Evolutionary conservation across 1,284 basidiomycete genomes (phyloP), one percentile per base, ranked within the genome.

Genomic region (Cryptococcus amylolentus): DNA sequence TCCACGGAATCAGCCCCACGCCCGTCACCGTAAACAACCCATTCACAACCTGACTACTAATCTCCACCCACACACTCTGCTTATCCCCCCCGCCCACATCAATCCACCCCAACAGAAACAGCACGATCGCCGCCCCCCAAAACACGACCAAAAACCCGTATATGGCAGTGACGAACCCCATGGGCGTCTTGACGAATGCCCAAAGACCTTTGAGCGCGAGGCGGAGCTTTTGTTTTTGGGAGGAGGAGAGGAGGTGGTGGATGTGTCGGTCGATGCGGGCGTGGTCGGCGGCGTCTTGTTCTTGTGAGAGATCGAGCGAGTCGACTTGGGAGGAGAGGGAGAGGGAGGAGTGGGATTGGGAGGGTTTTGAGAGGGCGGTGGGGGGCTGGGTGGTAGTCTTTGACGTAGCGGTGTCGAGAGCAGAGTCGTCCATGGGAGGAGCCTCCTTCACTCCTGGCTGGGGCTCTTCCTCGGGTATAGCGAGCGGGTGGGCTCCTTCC

Each of bases 51-150:
- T 93, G 89, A 26, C 61, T 65, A 40, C 83, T 84, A 49, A 91
- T 82, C 75, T 92, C 90, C 43, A 49, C 67, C 75, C 75, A 78
- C 8, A 69, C 61, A 58, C 74, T 69, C 55, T 77, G 58, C 26
- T 55, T 66, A 44, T 76, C 56, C 48, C 69, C 68, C 45, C 60
- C 64, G 2, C 61, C 53, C 1, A 69, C 69, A n/a, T 64, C 63
- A 28, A 78, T 76, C 75, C 77, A 78, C 5, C 68, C 68, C 5
- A 69, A 37, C 44, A 91, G 78, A 76, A 91, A 90, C 42, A 91
- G 68, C 0, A 91, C 87, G 62, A 92, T 87, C 5, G 86, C 89
- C 64, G 92, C 89, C 0, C 89, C 89, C 77, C 92, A 93, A 42
- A 93, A 85, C 3, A 83, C 88, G 2, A 85, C 83, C 37, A 84